These are phyloP conservation scores for Fusarium poae DNA, from an alignment of 2,329 filamentous ascomycete genomes.

Conservation along the genomic window DNA sequence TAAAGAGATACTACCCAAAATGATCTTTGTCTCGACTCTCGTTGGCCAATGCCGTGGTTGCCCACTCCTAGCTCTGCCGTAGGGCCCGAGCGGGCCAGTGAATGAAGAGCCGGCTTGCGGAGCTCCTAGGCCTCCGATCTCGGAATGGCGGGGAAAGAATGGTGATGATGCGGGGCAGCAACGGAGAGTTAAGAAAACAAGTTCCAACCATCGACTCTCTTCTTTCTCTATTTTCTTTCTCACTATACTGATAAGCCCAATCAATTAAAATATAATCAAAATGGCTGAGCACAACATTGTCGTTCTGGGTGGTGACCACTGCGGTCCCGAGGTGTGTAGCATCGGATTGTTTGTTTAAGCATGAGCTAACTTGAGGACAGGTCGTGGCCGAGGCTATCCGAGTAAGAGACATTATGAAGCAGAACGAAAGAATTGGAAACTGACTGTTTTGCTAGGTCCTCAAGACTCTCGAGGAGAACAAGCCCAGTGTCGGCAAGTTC, in stretches of 20 bases:
- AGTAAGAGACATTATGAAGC: conserved; percentile 61
- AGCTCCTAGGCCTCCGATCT: conserved; percentile 52
- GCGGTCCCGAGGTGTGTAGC: conserved; percentile 80
- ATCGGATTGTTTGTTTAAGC: conserved; percentile 2
- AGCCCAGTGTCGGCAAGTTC: conserved; percentile 79
- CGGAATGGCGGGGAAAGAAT: conserved; percentile 53
- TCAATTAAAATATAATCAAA: conserved; percentile 4
- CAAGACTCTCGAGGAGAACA: conserved; percentile 79
- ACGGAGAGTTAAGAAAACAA: conserved; percentile 31
- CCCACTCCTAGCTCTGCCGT: conserved; percentile 35
- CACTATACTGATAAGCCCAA: neutral
- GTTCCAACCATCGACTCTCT: conserved; percentile 14
- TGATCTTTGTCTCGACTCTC: conserved; percentile 34
- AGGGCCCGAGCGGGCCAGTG: conserved; percentile 39
- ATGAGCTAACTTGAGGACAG: conserved; percentile 53
- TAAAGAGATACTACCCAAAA: conserved; percentile 32
- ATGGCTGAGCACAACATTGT: conserved; percentile 84
- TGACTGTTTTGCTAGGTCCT: conserved; percentile 70
- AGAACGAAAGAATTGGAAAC: neutral
- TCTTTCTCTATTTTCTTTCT: conserved; percentile 12
- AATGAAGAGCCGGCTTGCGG: conserved; percentile 34
- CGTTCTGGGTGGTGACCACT: conserved; percentile 86
- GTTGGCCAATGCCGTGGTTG: conserved; percentile 37
- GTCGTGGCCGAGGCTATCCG: conserved; percentile 88
- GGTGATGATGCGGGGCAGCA: conserved; percentile 45